These are phyloP conservation scores for Ceriops decandra DNA, from an alignment of 345 rosid species.

Conservation along the genomic window DNA sequence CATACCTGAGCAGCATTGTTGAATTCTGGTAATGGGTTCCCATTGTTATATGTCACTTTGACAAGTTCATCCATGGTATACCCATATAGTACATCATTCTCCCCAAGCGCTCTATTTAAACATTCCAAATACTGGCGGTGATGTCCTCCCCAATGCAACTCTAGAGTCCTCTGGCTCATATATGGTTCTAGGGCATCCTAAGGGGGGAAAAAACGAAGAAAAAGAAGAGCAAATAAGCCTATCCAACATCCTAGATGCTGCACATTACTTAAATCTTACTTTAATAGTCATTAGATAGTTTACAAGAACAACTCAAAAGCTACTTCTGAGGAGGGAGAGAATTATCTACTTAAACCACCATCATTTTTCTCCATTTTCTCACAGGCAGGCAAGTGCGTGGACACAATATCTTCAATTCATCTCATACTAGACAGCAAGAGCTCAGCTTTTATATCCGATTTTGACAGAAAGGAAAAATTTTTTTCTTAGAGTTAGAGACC, in stretches of 20 bases:
- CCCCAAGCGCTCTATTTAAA: constrained; percentile 63
- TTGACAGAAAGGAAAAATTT: not conserved
- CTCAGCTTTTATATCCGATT: not conserved
- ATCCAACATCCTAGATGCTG: not conserved
- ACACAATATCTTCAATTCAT: too few relatives aligned
- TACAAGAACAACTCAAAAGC: too few relatives aligned
- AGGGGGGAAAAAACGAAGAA: not conserved
- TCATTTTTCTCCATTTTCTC: too few relatives aligned
- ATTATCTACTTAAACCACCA: too few relatives aligned
- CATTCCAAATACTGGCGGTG: constrained; percentile 62
- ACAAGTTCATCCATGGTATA: constrained; percentile 85
- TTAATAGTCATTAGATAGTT: too few relatives aligned
- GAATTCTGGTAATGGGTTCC: constrained; percentile 78
- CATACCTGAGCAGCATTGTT: constrained; percentile 82
- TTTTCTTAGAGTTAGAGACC: not conserved
- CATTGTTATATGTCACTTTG: constrained; percentile 72
- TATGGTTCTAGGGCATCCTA: constrained; percentile 93
- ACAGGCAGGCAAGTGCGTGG: too few relatives aligned
- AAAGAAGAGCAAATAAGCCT: too few relatives aligned
- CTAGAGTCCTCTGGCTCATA: constrained; percentile 67
- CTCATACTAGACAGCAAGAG: too few relatives aligned
- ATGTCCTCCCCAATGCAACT: constrained; percentile 76
- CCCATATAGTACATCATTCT: constrained; percentile 61
- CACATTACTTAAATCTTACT: too few relatives aligned
- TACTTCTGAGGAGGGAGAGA: too few relatives aligned